Base-by-base conservation (phyloP, 2,329 filamentous ascomycete species). In the Colletotrichum sp. region DNA sequence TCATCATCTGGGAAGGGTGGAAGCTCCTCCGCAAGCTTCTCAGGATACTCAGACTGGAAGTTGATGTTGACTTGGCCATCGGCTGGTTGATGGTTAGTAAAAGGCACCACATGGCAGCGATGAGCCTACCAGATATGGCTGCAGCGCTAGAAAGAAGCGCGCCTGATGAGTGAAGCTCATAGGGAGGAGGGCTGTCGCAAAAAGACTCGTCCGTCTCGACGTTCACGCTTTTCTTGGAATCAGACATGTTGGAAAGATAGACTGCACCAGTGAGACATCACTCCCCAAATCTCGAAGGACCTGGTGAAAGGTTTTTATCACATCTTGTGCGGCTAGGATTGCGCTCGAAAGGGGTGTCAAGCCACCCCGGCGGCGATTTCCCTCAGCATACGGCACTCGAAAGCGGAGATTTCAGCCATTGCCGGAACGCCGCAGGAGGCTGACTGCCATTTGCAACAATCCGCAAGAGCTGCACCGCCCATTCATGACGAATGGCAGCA, bases 121-220 rank as follows among this genome's bases (percentile, higher is more conserved):
- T 7, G 16, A 12, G 7, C 59, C 9, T 32, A 63, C 60, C 15
- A 7, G 60, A 63, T 63, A 63, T 63, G 26, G 64, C n/a, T 21
- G 52, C n/a, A 4, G 36, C 60, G 30, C 75, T 74, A 18, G 71
- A 72, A 5, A 71, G 52, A 6, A 76, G 49, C 3, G 49, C n/a
- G 15, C 75, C 75, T 5, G 71, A 64, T 12, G 71, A 76, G 30
- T 70, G 75, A 34, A 74, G 28, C 52, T 76, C 75, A 24, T 73
- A 72, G 0, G 70, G 64, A 12, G 70, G 66, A 5, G 75, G 60
- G 24, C 16, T 24, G 13, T 49, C n/a, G 24, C 24, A 36, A 6
- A 68, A 10, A 2, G 26, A 68, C 24, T 72, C 63, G 13, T 30
- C 49, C 18, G 57, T 9, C 9, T 57, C 62, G 15, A 1, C 7